Percentiles rank a stretch among this genome's conserved stretches.
Evolutionary conservation across 441 rosid species (phyloP).

Genomic region (Brassica balearica): DNA sequence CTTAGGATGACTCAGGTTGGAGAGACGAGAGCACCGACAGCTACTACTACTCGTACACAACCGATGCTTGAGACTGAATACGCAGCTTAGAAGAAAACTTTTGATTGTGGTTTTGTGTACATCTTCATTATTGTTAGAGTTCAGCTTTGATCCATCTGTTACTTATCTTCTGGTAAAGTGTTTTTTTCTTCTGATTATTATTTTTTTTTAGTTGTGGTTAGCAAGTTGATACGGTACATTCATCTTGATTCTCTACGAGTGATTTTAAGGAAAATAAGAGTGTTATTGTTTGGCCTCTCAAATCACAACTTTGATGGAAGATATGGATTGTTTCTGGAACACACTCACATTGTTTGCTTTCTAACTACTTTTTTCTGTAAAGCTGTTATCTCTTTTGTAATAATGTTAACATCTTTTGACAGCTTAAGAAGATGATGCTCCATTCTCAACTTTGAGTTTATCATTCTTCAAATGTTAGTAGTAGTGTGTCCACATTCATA

Average conservation of each 20-base stretch:
- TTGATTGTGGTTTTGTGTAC: slow-evolving; percentile 35
- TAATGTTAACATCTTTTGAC: slow-evolving; percentile 33
- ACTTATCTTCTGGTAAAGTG: slow-evolving; percentile 53
- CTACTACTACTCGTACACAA: slow-evolving; percentile 84
- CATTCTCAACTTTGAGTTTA: slow-evolving; percentile 17
- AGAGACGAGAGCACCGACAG: slow-evolving; percentile 77
- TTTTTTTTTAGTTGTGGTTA: slow-evolving; percentile 28
- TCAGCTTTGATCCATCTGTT: slow-evolving; percentile 28
- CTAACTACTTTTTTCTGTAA: slow-evolving; percentile 2
- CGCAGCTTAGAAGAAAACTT: slow-evolving; percentile 54
- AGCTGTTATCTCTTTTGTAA: slow-evolving; percentile 9
- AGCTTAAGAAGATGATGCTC: slow-evolving; percentile 23
- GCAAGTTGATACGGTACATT: neutral
- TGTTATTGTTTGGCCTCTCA: too few relatives aligned
- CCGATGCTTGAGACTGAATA: slow-evolving; percentile 87
- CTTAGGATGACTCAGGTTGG: slow-evolving; percentile 74
- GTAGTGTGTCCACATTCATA: neutral
- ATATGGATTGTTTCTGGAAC: too few relatives aligned
- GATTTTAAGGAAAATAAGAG: too few relatives aligned
- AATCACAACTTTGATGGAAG: slow-evolving; percentile 38
- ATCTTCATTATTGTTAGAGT: slow-evolving; percentile 5
- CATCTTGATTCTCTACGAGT: too few relatives aligned
- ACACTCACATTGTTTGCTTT: slow-evolving; percentile 40
- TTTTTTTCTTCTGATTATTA: slow-evolving; percentile 32
- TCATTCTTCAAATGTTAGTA: neutral